Conservation (phyloP, 805 yeast species). For the Hanseniaspora lindneri region DNA sequence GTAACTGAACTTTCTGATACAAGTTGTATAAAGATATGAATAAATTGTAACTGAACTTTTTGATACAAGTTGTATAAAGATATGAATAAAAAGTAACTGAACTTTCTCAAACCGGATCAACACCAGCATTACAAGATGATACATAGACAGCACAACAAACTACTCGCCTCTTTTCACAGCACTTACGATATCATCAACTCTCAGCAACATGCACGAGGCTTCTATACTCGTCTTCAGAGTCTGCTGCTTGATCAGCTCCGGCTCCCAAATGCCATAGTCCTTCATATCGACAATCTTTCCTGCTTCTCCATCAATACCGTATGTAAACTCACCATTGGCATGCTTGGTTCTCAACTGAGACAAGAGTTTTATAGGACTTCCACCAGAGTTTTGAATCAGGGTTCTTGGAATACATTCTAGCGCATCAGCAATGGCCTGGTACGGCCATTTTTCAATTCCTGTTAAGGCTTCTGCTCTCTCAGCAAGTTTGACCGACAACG, state of each 20-base stretch:
- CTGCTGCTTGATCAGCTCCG: slow-evolving; percentile 94
- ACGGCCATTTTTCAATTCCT: slow-evolving; percentile 97
- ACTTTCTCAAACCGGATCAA: too few species aligned
- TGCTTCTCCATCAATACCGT: slow-evolving; percentile 87
- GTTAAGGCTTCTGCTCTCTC: slow-evolving; percentile 86
- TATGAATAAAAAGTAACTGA: too few species aligned
- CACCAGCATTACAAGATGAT: too few species aligned
- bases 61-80: too few species aligned
- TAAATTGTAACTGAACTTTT: too few species aligned
- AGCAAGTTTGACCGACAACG: slow-evolving; percentile 74
- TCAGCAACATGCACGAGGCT: slow-evolving; percentile 82
- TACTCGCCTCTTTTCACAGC: slow-evolving; percentile 69
- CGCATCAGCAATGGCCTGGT: slow-evolving; percentile 97
- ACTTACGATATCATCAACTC: slow-evolving; percentile 96
- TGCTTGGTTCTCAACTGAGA: slow-evolving; percentile 93
- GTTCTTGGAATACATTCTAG: slow-evolving; percentile 98
- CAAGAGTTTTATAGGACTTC: slow-evolving; percentile 79
- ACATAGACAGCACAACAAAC: too few species aligned
- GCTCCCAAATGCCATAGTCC: slow-evolving; percentile 96
- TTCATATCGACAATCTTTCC: slow-evolving; percentile 95
- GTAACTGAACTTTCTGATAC: too few species aligned
- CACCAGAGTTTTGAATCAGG: slow-evolving; percentile 94
- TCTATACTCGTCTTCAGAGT: slow-evolving; percentile 96
- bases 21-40: too few species aligned
- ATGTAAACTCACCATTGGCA: slow-evolving; percentile 74